Evolutionary conservation across 768 basidiomycete species (phyloP).

Genomic region (Leucocoprinus birnbaumii): DNA sequence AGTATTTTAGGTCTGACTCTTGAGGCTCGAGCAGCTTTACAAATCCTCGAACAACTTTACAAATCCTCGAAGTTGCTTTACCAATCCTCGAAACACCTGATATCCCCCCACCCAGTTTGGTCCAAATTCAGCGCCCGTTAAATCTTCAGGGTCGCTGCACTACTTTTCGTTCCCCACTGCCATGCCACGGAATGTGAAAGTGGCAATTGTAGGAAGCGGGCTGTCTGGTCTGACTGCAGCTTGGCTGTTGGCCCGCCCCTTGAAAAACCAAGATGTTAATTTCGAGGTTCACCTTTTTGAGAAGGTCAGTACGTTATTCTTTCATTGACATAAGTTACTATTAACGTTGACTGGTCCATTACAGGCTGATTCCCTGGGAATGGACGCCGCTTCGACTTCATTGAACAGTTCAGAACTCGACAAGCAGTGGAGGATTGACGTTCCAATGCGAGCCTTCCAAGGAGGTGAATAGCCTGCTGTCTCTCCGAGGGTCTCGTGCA

Average conservation of each 20-base stretch:
- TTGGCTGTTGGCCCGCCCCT: slow-evolving; percentile 44
- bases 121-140: no score
- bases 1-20: no score
- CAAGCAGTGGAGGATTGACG: slow-evolving; percentile 59
- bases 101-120: no score
- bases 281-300: slow-evolving; percentile 76
- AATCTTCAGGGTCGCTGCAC: neutral
- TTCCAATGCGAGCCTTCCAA: slow-evolving; percentile 83
- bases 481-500: no score
- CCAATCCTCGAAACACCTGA: no score
- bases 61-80: no score
- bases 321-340: no score
- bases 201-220: slow-evolving; percentile 71
- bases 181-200: slow-evolving; percentile 45
- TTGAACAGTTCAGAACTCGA: slow-evolving; percentile 32
- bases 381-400: slow-evolving; percentile 64
- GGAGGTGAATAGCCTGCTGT: slow-evolving; percentile 44
- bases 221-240: slow-evolving; percentile 73
- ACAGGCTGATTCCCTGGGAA: slow-evolving; percentile 58
- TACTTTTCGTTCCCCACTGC: neutral
- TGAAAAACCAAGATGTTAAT: slow-evolving; percentile 32
- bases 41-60: no score
- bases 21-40: no score
- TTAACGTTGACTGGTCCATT: no score
- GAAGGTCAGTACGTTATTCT: slow-evolving; percentile 47